Evolutionary conservation across 2,329 filamentous ascomycete genomes (phyloP).

Genomic region (Aspergillus fructus): DNA sequence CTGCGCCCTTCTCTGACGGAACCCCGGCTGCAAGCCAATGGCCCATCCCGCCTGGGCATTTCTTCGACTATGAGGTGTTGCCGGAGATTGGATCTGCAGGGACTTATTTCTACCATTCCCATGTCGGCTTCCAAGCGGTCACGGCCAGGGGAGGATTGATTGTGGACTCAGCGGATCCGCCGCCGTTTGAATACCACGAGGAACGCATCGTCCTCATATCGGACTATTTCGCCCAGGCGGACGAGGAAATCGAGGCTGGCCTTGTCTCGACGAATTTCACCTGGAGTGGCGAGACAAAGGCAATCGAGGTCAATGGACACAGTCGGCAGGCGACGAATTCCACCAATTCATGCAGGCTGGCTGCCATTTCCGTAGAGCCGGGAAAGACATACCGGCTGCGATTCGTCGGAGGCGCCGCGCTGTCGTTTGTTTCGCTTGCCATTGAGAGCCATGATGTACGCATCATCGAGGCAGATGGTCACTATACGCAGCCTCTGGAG

Average conservation of each 20-base stretch:
- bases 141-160: slow-evolving; percentile 60
- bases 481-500: background rate
- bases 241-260: slow-evolving; percentile 52
- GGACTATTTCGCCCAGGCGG: slow-evolving; percentile 59
- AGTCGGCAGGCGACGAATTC: slow-evolving; percentile 44
- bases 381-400: slow-evolving; percentile 62
- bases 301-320: slow-evolving; percentile 59
- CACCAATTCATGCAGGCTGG: slow-evolving; percentile 40
- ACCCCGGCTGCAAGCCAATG: slow-evolving; percentile 62
- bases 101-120: slow-evolving; percentile 69
- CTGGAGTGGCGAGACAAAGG: slow-evolving; percentile 61
- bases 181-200: slow-evolving; percentile 62
- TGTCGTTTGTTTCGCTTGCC: slow-evolving; percentile 55
- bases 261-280: slow-evolving; percentile 51
- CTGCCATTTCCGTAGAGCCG: slow-evolving; percentile 59
- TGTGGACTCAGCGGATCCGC: slow-evolving; percentile 50
- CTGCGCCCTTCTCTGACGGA: slow-evolving; percentile 65
- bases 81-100: slow-evolving; percentile 56
- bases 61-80: slow-evolving; percentile 67
- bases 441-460: slow-evolving; percentile 59
- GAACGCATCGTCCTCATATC: slow-evolving; percentile 57
- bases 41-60: slow-evolving; percentile 62
- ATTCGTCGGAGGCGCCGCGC: slow-evolving; percentile 57
- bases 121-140: slow-evolving; percentile 62
- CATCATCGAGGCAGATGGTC: slow-evolving; percentile 46